These are phyloP conservation scores for Russula brevipes DNA, from an alignment of 768 basidiomycete genomes.

Conservation along the genomic window DNA sequence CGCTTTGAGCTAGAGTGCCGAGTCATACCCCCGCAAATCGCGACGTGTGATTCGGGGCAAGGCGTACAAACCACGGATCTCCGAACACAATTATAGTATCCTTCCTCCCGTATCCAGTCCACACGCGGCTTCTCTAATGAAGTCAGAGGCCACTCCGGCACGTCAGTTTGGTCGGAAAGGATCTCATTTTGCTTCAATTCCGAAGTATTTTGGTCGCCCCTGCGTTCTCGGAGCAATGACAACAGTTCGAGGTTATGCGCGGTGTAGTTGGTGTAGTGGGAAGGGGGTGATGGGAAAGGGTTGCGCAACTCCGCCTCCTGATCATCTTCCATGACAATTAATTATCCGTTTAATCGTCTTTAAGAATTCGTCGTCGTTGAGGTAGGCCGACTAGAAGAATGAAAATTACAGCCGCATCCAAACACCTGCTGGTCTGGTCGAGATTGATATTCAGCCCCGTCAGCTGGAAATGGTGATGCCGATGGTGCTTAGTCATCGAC, in stretches of 20 bases:
- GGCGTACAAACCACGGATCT: conserved; percentile 83
- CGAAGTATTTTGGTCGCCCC: conserved; percentile 30
- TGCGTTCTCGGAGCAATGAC: conserved; percentile 52
- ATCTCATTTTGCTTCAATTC: conserved; percentile 55
- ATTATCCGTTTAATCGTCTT: no score
- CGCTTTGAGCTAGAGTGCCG: conserved; percentile 62
- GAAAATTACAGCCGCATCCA: no score
- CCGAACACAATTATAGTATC: conserved; percentile 78
- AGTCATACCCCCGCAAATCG: conserved; percentile 13
- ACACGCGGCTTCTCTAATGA: conserved; percentile 82
- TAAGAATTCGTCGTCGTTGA: no score
- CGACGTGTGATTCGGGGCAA: not conserved
- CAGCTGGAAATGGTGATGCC: no score
- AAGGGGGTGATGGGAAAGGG: conserved; percentile 86
- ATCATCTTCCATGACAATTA: conserved; percentile 50
- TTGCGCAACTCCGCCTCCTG: conserved; percentile 75
- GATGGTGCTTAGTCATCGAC: no score
- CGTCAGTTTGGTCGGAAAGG: conserved; percentile 62
- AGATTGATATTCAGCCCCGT: no score
- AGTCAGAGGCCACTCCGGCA: conserved; percentile 71
- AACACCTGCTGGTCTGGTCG: no score
- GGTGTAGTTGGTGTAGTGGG: conserved; percentile 76
- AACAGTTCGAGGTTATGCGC: conserved; percentile 67
- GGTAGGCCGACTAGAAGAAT: no score
- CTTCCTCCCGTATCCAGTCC: conserved; percentile 87